Conservation (phyloP, 805 yeast genomes). For the Saccharomycopsis sp. region DNA sequence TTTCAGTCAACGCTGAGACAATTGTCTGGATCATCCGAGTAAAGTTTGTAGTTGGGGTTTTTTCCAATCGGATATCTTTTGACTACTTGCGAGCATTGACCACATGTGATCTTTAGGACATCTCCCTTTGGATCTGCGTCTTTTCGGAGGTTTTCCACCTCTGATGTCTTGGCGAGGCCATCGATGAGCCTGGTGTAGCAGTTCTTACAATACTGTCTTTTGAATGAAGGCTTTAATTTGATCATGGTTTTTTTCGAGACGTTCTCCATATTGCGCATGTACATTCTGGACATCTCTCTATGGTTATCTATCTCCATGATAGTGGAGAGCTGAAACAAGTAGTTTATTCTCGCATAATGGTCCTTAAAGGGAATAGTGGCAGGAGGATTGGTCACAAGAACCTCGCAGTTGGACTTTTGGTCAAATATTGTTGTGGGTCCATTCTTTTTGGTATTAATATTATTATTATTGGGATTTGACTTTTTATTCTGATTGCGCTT, state of each 20-base stretch:
- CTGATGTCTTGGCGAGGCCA: conserved; percentile 5
- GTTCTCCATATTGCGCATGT: conserved; percentile 11
- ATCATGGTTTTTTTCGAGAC: conserved; percentile 15
- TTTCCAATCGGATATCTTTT: neutral
- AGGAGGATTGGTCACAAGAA: neutral
- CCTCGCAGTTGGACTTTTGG: neutral
- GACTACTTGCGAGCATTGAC: neutral
- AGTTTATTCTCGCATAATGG: conserved; percentile 16
- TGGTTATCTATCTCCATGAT: neutral
- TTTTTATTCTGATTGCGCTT: neutral
- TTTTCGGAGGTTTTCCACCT: neutral
- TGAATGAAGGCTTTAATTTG: conserved; percentile 14
- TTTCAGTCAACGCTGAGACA: neutral
- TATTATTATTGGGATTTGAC: neutral
- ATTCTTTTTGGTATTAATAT: neutral
- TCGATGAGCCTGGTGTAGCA: conserved; percentile 12
- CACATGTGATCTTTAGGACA: neutral
- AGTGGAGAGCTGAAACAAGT: conserved; percentile 15
- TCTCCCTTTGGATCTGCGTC: neutral
- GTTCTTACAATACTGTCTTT: conserved; percentile 15
- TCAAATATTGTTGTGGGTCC: neutral
- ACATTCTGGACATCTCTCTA: conserved; percentile 13
- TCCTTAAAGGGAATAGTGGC: conserved; percentile 3
- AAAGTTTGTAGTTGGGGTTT: neutral
- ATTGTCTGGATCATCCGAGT: neutral